Evolutionary conservation across 2,329 filamentous ascomycete genomes (phyloP).

Genomic region (Fusarium albidum): DNA sequence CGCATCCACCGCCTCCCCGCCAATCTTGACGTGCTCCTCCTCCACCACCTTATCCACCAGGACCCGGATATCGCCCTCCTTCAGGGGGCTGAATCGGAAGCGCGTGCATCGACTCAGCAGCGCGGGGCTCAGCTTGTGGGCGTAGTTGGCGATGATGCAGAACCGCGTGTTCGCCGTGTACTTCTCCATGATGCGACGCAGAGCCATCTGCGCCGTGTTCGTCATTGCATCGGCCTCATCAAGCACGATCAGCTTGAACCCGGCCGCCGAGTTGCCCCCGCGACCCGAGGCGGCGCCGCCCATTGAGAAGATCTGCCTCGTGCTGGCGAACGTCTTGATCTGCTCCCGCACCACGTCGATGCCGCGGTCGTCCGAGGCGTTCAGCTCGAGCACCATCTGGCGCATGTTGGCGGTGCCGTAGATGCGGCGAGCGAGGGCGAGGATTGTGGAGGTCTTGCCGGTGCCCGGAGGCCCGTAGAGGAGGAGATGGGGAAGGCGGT

Average conservation of each 20-base stretch:
- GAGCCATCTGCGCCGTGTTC: conserved; percentile 96
- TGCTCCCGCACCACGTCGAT: conserved; percentile 98
- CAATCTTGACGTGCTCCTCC: conserved; percentile 86
- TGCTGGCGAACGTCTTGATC: conserved; percentile 99
- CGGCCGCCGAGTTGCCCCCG: conserved; percentile 63
- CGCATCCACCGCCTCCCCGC: conserved; percentile 80
- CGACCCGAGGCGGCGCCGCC: conserved; percentile 64
- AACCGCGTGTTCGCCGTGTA: conserved; percentile 98
- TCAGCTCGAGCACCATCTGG: conserved; percentile 98
- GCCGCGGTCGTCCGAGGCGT: conserved; percentile 95
- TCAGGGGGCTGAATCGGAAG: conserved; percentile 93
- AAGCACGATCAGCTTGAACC: conserved; percentile 95
- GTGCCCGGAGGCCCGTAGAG: conserved; percentile 97
- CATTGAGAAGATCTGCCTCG: conserved; percentile 90
- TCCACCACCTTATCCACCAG: conserved; percentile 90
- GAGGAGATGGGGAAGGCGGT: conserved; percentile 92
- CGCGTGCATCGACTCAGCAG: conserved; percentile 92
- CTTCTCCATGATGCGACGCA: conserved; percentile 98
- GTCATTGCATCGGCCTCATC: conserved; percentile 99
- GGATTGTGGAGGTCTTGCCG: conserved; percentile 95
- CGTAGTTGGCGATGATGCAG: conserved; percentile 99
- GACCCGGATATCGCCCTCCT: conserved; percentile 83
- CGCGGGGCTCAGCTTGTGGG: conserved; percentile 94
- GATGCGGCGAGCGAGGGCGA: conserved; percentile 91
- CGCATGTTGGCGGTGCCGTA: conserved; percentile 93